phyloP scores from a whole-genome alignment of 805 yeast genomes.

The Pichia gijzeniarum region DNA sequence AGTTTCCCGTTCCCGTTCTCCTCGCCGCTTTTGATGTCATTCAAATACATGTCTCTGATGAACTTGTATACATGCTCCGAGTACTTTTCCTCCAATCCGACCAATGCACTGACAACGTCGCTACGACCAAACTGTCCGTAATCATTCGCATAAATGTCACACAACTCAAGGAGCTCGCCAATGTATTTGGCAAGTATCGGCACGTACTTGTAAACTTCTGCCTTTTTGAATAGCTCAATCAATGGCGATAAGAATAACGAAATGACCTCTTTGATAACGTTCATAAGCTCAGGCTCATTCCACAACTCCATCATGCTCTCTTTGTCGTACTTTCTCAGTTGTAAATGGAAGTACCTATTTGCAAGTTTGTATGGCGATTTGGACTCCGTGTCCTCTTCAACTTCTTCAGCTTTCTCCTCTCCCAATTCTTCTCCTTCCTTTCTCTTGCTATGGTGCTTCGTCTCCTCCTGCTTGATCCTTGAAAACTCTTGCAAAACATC shows the following conservation, averaged over 20 bases:
- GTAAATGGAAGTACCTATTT: slow-evolving; percentile 56
- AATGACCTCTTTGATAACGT: slow-evolving; percentile 64
- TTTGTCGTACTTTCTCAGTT: slow-evolving; percentile 69
- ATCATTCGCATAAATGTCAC: slow-evolving; percentile 43
- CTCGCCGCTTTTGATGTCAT: slow-evolving; percentile 48
- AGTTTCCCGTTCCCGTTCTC: slow-evolving; percentile 31
- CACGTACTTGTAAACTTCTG: slow-evolving; percentile 59
- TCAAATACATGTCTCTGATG: slow-evolving; percentile 72
- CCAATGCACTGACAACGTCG: slow-evolving; percentile 62
- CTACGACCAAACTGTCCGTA: slow-evolving; percentile 35
- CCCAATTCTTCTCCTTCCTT: not conserved
- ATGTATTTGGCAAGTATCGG: slow-evolving; percentile 60
- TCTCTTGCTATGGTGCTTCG: not conserved
- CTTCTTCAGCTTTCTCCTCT: not conserved
- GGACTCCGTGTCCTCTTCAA: slow-evolving; percentile 14
- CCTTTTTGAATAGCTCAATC: slow-evolving; percentile 58
- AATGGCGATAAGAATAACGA: slow-evolving; percentile 70
- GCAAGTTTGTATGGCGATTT: slow-evolving; percentile 39
- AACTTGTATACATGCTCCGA: slow-evolving; percentile 68
- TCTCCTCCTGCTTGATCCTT: slow-evolving; percentile 13
- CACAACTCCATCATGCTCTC: slow-evolving; percentile 67
- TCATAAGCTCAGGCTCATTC: slow-evolving; percentile 80
- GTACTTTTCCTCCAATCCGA: slow-evolving; percentile 62
- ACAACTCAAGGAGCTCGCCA: slow-evolving; percentile 54
- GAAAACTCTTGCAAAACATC: slow-evolving; percentile 10